Evolutionary conservation across 441 rosid genomes (phyloP).

Genomic region (Erodium chrysanthum): DNA sequence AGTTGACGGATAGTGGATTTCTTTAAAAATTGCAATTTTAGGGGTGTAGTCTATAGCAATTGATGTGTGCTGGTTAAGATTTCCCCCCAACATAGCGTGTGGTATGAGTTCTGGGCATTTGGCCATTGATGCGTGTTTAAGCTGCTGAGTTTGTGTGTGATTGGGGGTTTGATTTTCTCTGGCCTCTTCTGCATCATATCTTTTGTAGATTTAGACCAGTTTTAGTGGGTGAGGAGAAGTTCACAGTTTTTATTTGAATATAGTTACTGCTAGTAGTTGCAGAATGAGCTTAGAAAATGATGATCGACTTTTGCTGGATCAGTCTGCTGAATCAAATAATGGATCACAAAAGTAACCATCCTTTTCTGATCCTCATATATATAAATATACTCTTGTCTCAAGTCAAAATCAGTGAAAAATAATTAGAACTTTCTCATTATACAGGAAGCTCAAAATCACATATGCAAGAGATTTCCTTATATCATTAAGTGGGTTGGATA

Average conservation of each 20-base stretch:
- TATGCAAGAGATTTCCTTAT: constrained; percentile 65
- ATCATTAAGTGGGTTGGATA: constrained; percentile 59
- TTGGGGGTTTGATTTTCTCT: background rate
- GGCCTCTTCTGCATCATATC: background rate
- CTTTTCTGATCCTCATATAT: constrained; percentile 11
- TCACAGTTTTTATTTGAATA: constrained; percentile 2
- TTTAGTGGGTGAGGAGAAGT: constrained; percentile 8
- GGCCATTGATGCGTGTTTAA: background rate
- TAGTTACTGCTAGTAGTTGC: constrained; percentile 8
- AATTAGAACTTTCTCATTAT: constrained; percentile 19
- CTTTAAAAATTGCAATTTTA: constrained; percentile 9
- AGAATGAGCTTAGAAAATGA: constrained; percentile 58
- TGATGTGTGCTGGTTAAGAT: background rate
- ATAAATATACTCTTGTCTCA: background rate
- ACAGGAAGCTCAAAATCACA: constrained; percentile 47
- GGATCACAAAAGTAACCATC: constrained; percentile 34
- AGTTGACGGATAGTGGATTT: constrained; percentile 18
- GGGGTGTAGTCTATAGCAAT: background rate
- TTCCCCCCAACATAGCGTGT: background rate
- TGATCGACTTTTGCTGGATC: constrained; percentile 33
- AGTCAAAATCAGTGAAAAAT: constrained; percentile 12
- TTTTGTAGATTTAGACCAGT: constrained; percentile 13
- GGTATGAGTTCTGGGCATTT: background rate
- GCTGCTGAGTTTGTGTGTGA: constrained; percentile 4
- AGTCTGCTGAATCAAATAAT: constrained; percentile 24